Evolutionary conservation across 495 filamentous ascomycete species (phyloP).

Genomic region (Pyrenula aspistea): DNA sequence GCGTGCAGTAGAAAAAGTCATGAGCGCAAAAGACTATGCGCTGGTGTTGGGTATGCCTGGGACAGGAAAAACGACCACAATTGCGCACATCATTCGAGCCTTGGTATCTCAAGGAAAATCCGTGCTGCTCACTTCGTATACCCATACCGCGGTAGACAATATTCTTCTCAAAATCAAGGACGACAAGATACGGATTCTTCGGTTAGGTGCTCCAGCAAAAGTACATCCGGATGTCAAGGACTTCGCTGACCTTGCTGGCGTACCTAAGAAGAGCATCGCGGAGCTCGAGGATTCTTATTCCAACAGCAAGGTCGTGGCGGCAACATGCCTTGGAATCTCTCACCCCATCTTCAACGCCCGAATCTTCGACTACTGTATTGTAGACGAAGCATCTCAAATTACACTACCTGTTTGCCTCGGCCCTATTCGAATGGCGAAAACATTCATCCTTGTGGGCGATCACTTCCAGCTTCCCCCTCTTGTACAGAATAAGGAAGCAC

Average conservation of each 20-base stretch:
- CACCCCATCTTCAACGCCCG: slow-evolving; percentile 81
- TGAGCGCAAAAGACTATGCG: slow-evolving; percentile 90
- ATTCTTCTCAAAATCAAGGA: slow-evolving; percentile 82
- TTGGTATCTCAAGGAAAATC: slow-evolving; percentile 83
- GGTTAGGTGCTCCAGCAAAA: slow-evolving; percentile 72
- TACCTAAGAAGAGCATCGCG: slow-evolving; percentile 60
- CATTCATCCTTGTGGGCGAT: slow-evolving; percentile 90
- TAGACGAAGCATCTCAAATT: slow-evolving; percentile 96
- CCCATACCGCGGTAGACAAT: slow-evolving; percentile 94
- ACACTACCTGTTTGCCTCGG: slow-evolving; percentile 89
- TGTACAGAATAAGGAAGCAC: slow-evolving; percentile 82
- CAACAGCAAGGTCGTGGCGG: slow-evolving; percentile 76
- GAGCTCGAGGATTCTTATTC: slow-evolving; percentile 75
- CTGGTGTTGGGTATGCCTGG: slow-evolving; percentile 95
- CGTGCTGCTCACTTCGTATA: slow-evolving; percentile 87
- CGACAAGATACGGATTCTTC: slow-evolving; percentile 68
- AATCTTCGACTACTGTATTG: slow-evolving; percentile 93
- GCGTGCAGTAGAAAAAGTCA: slow-evolving; percentile 79
- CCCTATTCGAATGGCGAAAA: slow-evolving; percentile 85
- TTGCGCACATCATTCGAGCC: slow-evolving; percentile 90
- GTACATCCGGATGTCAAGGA: slow-evolving; percentile 74
- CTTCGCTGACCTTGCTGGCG: slow-evolving; percentile 66
- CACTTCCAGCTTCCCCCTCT: slow-evolving; percentile 92
- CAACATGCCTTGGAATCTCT: slow-evolving; percentile 84
- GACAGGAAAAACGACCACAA: slow-evolving; percentile 95